A percentile compares a stretch with the other conserved stretches of the same genome.
These are phyloP conservation scores for Peronosclerospora sorghi DNA, from an alignment of 352 stramenopile genomes.

Conservation along the genomic window DNA sequence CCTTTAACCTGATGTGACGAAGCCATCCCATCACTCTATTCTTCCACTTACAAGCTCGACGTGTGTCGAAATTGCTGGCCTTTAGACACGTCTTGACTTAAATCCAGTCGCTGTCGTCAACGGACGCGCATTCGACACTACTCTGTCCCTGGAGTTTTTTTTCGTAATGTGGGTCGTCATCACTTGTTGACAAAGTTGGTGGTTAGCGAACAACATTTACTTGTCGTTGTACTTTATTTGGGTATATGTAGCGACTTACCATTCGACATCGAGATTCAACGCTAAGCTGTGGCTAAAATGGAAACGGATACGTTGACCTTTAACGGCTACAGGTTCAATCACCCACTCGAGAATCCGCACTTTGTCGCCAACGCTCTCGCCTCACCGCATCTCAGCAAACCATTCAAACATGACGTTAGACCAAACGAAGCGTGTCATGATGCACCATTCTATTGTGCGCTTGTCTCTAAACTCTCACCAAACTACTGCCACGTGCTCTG, in stretches of 20 bases:
- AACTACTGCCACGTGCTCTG: constrained; percentile 23
- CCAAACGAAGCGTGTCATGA: too few species aligned
- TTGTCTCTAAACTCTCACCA: constrained; percentile 6
- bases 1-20: constrained; percentile 52
- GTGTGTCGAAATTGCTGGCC: not conserved
- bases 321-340: constrained; percentile 32
- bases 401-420: too few species aligned
- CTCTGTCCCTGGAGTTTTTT: constrained; percentile 40
- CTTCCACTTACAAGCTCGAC: not conserved
- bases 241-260: constrained; percentile 35
- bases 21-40: too few species aligned
- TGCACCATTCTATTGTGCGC: constrained; percentile 22
- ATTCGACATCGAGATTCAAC: constrained; percentile 66
- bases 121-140: constrained; percentile 51
- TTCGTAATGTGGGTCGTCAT: constrained; percentile 43
- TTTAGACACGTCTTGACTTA: constrained; percentile 55
- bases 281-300: constrained; percentile 62
- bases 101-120: constrained; percentile 65
- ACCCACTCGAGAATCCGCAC: constrained; percentile 46
- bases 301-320: constrained; percentile 59
- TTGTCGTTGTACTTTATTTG: constrained; percentile 1
- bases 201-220: not conserved
- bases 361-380: constrained; percentile 18
- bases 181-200: too few species aligned
- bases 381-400: too few species aligned